phyloP scores from a whole-genome alignment of 2,329 filamentous ascomycete genomes.

The Exophiala oligosperma region DNA sequence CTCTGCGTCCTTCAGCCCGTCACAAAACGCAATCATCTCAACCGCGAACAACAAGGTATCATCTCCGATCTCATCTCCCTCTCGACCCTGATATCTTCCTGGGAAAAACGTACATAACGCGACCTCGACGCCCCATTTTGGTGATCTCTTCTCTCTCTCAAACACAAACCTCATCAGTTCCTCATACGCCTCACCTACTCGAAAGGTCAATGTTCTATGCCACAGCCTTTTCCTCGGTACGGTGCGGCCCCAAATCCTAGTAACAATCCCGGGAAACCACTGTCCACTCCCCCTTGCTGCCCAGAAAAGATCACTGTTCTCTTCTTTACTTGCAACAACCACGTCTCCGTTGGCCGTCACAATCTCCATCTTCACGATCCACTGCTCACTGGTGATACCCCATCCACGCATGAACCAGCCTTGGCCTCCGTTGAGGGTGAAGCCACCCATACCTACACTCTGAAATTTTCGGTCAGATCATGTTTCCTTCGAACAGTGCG shows the following conservation, averaged over 20 bases:
- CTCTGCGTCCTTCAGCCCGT: not conserved
- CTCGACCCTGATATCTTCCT: not conserved
- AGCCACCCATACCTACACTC: conserved; percentile 31
- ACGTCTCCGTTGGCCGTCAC: conserved; percentile 49
- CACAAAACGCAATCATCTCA: not conserved
- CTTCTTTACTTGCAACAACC: conserved; percentile 41
- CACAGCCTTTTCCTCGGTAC: not conserved
- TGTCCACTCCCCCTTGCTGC: conserved; percentile 50
- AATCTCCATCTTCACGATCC: conserved; percentile 48
- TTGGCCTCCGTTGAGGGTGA: conserved; percentile 32
- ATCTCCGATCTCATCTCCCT: not conserved
- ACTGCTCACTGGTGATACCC: conserved; percentile 29
- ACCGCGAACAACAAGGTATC: not conserved
- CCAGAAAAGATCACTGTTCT: conserved; percentile 52
- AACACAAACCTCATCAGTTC: not conserved
- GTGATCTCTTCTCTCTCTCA: not conserved
- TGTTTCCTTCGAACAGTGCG: no score
- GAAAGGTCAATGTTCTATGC: not conserved
- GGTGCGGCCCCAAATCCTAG: conserved; percentile 33
- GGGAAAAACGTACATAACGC: conserved; percentile 3
- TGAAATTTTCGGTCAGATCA: no score
- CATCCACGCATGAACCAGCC: conserved; percentile 32
- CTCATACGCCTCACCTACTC: not conserved
- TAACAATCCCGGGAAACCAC: conserved; percentile 53
- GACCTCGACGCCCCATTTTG: conserved; percentile 3